Base-by-base conservation (phyloP, 75 land plant genomes). In the Adiantum capillusveneris region DNA sequence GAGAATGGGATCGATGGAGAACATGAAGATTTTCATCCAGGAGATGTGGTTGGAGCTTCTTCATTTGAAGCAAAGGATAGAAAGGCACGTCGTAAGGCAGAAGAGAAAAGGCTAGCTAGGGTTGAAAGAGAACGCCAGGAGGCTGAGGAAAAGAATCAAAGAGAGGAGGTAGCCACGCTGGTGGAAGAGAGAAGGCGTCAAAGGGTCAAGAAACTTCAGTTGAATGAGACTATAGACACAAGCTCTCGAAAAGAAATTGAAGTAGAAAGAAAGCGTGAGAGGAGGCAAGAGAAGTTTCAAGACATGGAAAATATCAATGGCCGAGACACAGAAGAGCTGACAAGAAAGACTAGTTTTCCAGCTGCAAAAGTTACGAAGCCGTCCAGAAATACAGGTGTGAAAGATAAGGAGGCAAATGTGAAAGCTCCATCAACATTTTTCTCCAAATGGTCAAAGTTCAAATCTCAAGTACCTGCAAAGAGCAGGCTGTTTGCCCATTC, bases 101-200 rank as follows among this genome's bases (percentile, higher is more conserved):
- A 74, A 51, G 76, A 74, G 66, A 74, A 74, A 57, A 41, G 76
- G 56, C 66, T 49, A 29, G 76, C 76, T n/a, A 54, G 76, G 24
- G 7, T 74, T 31, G 76, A 50, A 11, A 67, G 57, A 34, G 76
- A 74, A 61, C 64, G 49, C 46, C 11, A 55, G 48, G 76, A 74
- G 31, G 76, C 64, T n/a, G 76, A 74, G 36, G 76, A 74, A 34
- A 71, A 72, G 49, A 62, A 69, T 31, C 72, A 74, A 29, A 64
- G 77, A 22, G 77, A 75, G 46, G 77, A 75, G 39, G 67, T 75
- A 18, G 68, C 73, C 27, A 65, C 75, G 16, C 50, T 75, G 11
- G 77, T 75, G 29, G 77, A 75, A 43, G 77, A 75, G 41, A 74
- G 77, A 51, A 73, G 77, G 20, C 59, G 62, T n/a, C 58, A 73